A percentile compares a stretch with the other conserved stretches of the same genome.
These are phyloP conservation scores for Bruguiera gymnorhiza DNA, from an alignment of 345 rosid genomes.

Conservation along the genomic window DNA sequence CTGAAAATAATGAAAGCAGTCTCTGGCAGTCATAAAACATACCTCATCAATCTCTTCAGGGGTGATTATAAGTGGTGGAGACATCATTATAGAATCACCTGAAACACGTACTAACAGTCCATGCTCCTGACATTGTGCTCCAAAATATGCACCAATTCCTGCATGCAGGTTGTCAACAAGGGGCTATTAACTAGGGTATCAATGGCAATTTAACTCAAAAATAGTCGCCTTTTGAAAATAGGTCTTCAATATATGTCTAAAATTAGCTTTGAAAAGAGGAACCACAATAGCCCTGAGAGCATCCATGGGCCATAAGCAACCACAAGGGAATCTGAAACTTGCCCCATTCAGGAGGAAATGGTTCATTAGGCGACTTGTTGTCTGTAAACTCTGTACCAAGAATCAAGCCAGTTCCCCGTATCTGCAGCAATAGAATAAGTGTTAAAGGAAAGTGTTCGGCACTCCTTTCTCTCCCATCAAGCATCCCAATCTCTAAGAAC, in stretches of 20 bases:
- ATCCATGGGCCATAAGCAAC: neutral
- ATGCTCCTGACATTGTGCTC: constrained; percentile 69
- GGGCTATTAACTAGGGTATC: neutral
- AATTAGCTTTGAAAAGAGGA: neutral
- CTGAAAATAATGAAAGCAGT: neutral
- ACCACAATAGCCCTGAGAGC: neutral
- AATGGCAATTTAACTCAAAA: neutral
- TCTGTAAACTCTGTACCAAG: constrained; percentile 81
- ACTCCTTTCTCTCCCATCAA: neutral
- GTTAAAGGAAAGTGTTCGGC: constrained; percentile 2
- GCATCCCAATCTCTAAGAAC: neutral
- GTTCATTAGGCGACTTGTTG: constrained; percentile 86
- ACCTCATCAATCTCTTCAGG: constrained; percentile 82
- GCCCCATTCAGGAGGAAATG: constrained; percentile 97
- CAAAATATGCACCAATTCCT: constrained; percentile 89
- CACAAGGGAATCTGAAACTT: constrained; percentile 20
- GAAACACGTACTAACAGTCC: constrained; percentile 89
- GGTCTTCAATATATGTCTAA: neutral
- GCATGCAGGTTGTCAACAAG: constrained; percentile 3
- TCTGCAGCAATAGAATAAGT: constrained; percentile 42
- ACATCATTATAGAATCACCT: constrained; percentile 92
- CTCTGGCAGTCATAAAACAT: neutral
- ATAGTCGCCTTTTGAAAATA: neutral
- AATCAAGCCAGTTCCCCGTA: constrained; percentile 88
- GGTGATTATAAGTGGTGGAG: constrained; percentile 71